These are phyloP conservation scores for Trichoderma brevicompactum DNA, from an alignment of 2,329 filamentous ascomycete genomes.

Conservation along the genomic window DNA sequence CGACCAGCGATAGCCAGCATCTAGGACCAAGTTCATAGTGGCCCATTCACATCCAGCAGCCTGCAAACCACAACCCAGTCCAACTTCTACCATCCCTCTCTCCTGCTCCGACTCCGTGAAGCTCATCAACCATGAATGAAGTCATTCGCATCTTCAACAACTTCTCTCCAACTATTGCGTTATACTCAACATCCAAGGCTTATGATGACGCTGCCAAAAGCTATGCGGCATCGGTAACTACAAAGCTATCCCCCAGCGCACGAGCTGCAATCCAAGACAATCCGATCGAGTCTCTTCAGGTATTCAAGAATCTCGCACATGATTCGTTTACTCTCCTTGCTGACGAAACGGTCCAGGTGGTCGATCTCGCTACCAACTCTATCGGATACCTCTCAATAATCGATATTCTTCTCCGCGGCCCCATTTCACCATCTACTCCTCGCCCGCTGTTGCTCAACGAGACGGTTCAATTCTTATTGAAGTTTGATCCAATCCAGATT, in stretches of 20 bases:
- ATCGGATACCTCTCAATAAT: conserved; percentile 57
- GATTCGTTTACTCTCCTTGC: not conserved
- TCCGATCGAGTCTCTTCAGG: conserved; percentile 49
- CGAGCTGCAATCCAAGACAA: conserved; percentile 40
- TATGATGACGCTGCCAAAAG: conserved; percentile 48
- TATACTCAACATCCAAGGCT: conserved; percentile 37
- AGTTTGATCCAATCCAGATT: conserved; percentile 57
- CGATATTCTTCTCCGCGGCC: conserved; percentile 43
- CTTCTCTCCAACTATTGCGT: conserved; percentile 45
- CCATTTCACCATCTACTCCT: conserved; percentile 39
- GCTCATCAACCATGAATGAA: conserved; percentile 40
- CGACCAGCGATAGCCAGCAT: not conserved
- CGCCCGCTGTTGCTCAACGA: conserved; percentile 46
- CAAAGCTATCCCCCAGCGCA: conserved; percentile 44
- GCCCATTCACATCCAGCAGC: not conserved
- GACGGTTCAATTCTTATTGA: conserved; percentile 50
- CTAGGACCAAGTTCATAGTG: not conserved
- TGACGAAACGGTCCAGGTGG: conserved; percentile 40
- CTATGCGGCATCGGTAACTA: conserved; percentile 47
- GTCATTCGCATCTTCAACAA: conserved; percentile 43
- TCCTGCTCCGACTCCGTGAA: not conserved
- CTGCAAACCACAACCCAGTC: not conserved
- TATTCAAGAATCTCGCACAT: conserved; percentile 31
- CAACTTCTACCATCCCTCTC: not conserved
- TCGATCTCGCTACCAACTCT: conserved; percentile 55